phyloP scores from a whole-genome alignment of 495 filamentous ascomycete species.

The Xanthoparmelia taractica region DNA sequence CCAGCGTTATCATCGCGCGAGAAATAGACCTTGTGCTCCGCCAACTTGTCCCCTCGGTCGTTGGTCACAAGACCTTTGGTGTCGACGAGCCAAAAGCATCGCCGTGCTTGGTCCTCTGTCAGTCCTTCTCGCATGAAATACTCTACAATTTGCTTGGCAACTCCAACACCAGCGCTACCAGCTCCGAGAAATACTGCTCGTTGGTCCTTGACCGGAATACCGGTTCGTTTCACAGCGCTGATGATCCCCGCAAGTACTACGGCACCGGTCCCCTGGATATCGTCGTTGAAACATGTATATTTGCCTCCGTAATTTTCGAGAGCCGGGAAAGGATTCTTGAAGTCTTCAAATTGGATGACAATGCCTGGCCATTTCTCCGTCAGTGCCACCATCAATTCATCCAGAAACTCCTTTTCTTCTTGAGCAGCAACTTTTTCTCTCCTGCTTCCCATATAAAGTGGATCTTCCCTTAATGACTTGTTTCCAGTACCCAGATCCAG shows the following conservation, averaged over 20 bases:
- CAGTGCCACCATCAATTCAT: constrained; percentile 91
- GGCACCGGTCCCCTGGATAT: constrained; percentile 96
- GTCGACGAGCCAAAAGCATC: constrained; percentile 96
- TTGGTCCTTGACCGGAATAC: constrained; percentile 80
- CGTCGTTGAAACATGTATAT: constrained; percentile 97
- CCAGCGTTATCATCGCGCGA: constrained; percentile 87
- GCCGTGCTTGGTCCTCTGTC: constrained; percentile 79
- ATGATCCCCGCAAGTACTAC: constrained; percentile 93
- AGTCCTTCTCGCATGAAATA: constrained; percentile 90
- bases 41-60: constrained; percentile 88
- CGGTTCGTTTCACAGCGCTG: constrained; percentile 83
- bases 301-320: constrained; percentile 77
- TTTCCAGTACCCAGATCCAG: constrained; percentile 90
- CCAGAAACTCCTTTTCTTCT: constrained; percentile 88
- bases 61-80: constrained; percentile 90
- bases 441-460: constrained; percentile 86
- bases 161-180: constrained; percentile 89
- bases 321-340: constrained; percentile 95
- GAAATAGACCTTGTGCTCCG: constrained; percentile 98
- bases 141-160: constrained; percentile 93
- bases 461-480: constrained; percentile 78
- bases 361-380: constrained; percentile 85
- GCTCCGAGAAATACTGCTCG: constrained; percentile 94
- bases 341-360: constrained; percentile 97
- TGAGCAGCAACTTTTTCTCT: constrained; percentile 69